Base-by-base conservation (phyloP, 2,329 filamentous ascomycete species). In the Trichoderma oligosporum region DNA sequence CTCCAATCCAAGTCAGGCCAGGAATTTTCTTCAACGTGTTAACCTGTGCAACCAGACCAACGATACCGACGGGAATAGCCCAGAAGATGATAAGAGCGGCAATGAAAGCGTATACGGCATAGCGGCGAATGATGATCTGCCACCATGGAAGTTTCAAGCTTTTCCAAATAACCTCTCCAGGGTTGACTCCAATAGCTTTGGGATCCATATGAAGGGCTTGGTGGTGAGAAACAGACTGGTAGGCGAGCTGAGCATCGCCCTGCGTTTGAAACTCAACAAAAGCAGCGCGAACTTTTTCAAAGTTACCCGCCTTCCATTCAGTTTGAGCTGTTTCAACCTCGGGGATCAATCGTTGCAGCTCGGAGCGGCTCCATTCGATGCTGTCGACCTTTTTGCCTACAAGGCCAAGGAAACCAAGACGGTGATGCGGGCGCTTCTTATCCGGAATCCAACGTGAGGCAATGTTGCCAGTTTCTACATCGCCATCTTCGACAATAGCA, bases 241-340 rank as follows among this genome's bases (percentile, higher is more conserved):
- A 96, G 22, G 93, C 92, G 57, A 81, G 78, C 71, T 99, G 93
- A 7, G 94, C 94, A 60, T 90, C 89, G 22, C 86, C 82, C 68
- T 96, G 89, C 3, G 82, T 85, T 61, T 83, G 81, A 68, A 96
- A 99, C 68, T 97, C 92, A 62, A 99, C 89, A 66, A 99, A 97
- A n/a, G 94, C 87, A 3, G 91, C 86, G 52, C 83, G 83, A 54
- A 87, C 76, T 62, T 81, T 80, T 53, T 82, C 78, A 22, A 79
- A 85, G 61, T 89, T 81, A 47, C 88, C 84, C 11, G 79, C 74
- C 36, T 81, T 80, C 66, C 90, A 85, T 36, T 82, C 63, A 72
- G 82, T 73, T 84, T 75, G 88, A 9, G 84, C 78, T 46, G 80
- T 77, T 57, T 88, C 82, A 31, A 88, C 82, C 65, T 88, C 79